Conservation (phyloP, 225 moss, liverwort and hornwort genomes). For the Asterella californica region DNA sequence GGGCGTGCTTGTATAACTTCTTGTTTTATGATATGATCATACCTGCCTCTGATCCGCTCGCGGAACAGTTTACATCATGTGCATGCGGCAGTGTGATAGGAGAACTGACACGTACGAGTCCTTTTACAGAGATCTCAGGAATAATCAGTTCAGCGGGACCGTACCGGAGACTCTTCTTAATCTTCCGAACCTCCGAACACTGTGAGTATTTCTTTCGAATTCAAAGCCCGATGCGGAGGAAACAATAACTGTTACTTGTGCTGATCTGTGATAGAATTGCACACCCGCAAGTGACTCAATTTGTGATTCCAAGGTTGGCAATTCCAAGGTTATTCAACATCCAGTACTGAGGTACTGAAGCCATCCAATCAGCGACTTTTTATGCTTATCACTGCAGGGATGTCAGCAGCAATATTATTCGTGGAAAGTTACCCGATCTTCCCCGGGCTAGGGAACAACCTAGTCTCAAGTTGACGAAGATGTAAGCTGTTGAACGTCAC, state of each 20-base stretch:
- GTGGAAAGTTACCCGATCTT: not conserved
- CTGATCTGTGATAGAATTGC: no score
- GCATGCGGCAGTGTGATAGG: not conserved
- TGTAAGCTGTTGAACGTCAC: not conserved
- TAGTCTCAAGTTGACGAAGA: not conserved
- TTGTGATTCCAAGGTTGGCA: no score
- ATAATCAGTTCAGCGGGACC: constrained; percentile 9
- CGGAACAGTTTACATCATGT: not conserved
- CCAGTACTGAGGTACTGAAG: no score
- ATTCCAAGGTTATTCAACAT: no score
- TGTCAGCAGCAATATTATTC: not conserved
- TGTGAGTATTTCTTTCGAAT: not conserved
- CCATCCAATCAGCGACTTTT: no score
- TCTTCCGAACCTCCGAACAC: constrained; percentile 6
- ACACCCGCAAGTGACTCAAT: no score
- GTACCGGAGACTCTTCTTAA: constrained; percentile 5
- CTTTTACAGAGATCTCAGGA: constrained; percentile 12
- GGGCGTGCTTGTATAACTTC: no score
- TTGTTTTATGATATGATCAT: no score
- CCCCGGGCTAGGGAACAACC: not conserved
- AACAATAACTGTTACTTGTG: no score
- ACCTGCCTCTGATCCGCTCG: no score
- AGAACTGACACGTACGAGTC: not conserved
- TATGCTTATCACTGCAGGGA: not conserved
- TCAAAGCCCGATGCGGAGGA: no score